Evolutionary conservation across 495 filamentous ascomycete species (phyloP).

Genomic region (Saxispiralis lemnorum): DNA sequence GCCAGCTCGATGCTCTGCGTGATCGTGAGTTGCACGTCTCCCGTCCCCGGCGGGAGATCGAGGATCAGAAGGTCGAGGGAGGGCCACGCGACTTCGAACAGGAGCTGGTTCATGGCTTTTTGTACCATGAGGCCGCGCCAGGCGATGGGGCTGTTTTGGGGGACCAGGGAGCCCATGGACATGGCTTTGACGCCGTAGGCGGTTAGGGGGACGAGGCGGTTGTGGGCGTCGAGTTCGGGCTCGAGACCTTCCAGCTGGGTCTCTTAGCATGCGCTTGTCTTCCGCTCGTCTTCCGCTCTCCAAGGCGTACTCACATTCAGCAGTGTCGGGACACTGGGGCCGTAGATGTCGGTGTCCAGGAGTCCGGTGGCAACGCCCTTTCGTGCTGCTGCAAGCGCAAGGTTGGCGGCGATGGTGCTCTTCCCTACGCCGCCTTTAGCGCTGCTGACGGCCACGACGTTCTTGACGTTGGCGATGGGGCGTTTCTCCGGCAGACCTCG

Average conservation of each 20-base stretch:
- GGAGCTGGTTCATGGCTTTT: constrained; percentile 87
- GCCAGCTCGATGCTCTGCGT: constrained; percentile 77
- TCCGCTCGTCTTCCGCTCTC: too few species aligned
- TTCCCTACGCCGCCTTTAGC: constrained; percentile 97
- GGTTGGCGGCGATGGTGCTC: constrained; percentile 79
- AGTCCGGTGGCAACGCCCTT: constrained; percentile 67
- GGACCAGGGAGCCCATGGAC: constrained; percentile 91
- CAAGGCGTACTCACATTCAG: constrained; percentile 67
- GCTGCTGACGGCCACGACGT: constrained; percentile 81
- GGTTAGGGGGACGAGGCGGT: constrained; percentile 71
- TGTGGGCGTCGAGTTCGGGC: constrained; percentile 23
- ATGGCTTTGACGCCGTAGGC: constrained; percentile 95
- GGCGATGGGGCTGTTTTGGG: constrained; percentile 62
- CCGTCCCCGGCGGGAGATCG: constrained; percentile 85
- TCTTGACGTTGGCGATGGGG: constrained; percentile 60
- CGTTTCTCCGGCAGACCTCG: constrained; percentile 69
- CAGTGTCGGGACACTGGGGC: constrained; percentile 82
- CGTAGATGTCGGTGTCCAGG: constrained; percentile 91
- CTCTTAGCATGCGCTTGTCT: too few species aligned
- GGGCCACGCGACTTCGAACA: constrained; percentile 87
- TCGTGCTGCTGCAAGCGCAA: constrained; percentile 69
- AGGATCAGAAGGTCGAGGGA: constrained; percentile 68
- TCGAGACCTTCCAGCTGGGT: constrained; percentile 14
- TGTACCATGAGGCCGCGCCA: constrained; percentile 97
- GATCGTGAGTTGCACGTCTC: constrained; percentile 84